A percentile compares a stretch with the other conserved stretches of the same genome.
phyloP scores from a whole-genome alignment of 768 basidiomycete species.

The Crepidotus variabilis region DNA sequence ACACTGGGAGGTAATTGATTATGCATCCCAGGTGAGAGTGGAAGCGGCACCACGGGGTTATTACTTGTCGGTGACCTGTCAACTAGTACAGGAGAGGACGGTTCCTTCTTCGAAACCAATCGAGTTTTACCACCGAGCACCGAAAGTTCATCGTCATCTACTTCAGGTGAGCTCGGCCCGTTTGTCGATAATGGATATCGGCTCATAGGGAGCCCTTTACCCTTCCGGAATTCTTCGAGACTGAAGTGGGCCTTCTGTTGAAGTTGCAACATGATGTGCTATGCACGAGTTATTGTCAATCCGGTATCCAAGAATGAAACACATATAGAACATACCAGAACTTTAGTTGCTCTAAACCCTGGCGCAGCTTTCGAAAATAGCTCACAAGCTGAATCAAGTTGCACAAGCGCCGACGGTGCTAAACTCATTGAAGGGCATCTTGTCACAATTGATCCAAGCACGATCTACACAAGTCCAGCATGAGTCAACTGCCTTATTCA shows the following conservation, averaged over 20 bases:
- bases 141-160: constrained; percentile 61
- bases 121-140: constrained; percentile 65
- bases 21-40: constrained; percentile 47
- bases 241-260: constrained; percentile 65
- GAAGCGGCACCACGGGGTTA: constrained; percentile 71
- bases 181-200: constrained; percentile 35
- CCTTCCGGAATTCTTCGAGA: constrained; percentile 60
- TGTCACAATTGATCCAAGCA: constrained; percentile 73
- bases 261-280: constrained; percentile 64
- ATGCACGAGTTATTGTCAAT: neutral
- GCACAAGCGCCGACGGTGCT: constrained; percentile 69
- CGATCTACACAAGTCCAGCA: constrained; percentile 38
- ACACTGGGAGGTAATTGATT: constrained; percentile 59
- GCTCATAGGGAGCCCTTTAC: constrained; percentile 43
- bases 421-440: constrained; percentile 77
- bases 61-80: constrained; percentile 69
- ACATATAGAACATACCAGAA: constrained; percentile 43
- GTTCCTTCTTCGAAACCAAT: constrained; percentile 59
- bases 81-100: constrained; percentile 47
- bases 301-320: neutral
- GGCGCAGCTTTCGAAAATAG: constrained; percentile 67
- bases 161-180: constrained; percentile 33
- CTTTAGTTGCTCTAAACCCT: constrained; percentile 61
- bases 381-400: constrained; percentile 72
- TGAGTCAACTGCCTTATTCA: neutral